Percentiles rank a stretch among this genome's conserved stretches.
Conservation (phyloP, 345 rosid species). For the Pistacia integerrima region DNA sequence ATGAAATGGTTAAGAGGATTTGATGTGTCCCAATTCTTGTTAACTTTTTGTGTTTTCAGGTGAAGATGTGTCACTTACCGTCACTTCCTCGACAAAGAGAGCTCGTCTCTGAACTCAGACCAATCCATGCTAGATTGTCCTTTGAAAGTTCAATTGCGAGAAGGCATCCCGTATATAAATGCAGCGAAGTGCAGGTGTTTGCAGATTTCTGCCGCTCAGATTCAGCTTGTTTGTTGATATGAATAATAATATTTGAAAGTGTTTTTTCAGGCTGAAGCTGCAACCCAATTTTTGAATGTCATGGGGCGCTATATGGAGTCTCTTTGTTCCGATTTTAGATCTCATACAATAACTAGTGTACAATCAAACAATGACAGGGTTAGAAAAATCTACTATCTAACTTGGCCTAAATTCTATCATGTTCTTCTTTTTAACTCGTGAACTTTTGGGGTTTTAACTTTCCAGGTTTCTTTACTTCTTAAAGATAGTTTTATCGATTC, state of each 20-base stretch:
- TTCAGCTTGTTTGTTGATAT: not conserved
- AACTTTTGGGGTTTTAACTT: slow-evolving; percentile 12
- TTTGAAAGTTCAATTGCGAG: slow-evolving; percentile 56
- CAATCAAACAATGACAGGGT: slow-evolving; percentile 95
- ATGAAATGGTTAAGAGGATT: not conserved
- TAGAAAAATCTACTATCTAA: slow-evolving; percentile 27
- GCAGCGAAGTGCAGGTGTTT: slow-evolving; percentile 83
- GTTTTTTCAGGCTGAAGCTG: slow-evolving; percentile 60
- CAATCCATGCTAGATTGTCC: slow-evolving; percentile 68
- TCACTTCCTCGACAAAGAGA: slow-evolving; percentile 72
- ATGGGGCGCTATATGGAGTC: slow-evolving; percentile 85
- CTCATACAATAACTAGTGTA: slow-evolving; percentile 90
- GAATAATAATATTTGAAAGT: not conserved
- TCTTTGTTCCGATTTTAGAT: slow-evolving; percentile 76
- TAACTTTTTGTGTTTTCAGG: slow-evolving; percentile 35
- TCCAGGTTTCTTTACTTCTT: slow-evolving; percentile 89
- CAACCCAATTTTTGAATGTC: slow-evolving; percentile 63
- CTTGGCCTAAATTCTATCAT: slow-evolving; percentile 1
- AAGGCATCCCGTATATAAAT: slow-evolving; percentile 81
- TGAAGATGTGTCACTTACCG: slow-evolving; percentile 55
- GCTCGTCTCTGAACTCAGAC: slow-evolving; percentile 70
- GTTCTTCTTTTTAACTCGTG: slow-evolving; percentile 15
- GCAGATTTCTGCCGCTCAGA: slow-evolving; percentile 8
- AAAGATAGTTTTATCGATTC: slow-evolving; percentile 95
- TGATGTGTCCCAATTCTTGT: not conserved